Evolutionary conservation across 495 filamentous ascomycete genomes (phyloP).

Genomic region (Aspergillus ostianus): DNA sequence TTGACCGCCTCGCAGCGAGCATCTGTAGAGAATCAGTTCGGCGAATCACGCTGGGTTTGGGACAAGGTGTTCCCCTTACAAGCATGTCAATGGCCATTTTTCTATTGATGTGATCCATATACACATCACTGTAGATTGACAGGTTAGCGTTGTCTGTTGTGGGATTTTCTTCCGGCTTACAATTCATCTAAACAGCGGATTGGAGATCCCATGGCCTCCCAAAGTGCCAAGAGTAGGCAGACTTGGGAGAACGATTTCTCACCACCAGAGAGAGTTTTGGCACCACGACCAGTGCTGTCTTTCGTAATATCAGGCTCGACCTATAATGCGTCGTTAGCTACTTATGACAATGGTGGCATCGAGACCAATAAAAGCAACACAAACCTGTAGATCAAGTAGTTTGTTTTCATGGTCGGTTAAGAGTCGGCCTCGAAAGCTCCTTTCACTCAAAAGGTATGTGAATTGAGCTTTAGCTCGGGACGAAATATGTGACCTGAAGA

Average conservation of each 20-base stretch:
- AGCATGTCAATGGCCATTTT: constrained; percentile 95
- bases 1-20: constrained; percentile 74
- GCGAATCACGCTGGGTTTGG: background rate
- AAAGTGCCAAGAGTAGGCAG: constrained; percentile 85
- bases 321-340: constrained; percentile 27
- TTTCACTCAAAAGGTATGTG: constrained; percentile 79
- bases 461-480: constrained; percentile 82
- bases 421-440: constrained; percentile 81
- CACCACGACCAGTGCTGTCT: constrained; percentile 67
- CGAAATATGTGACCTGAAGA: constrained; percentile 81
- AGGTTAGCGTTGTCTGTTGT: constrained; percentile 19
- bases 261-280: constrained; percentile 89
- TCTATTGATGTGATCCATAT: constrained; percentile 97
- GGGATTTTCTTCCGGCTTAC: constrained; percentile 34
- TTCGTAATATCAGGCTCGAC: constrained; percentile 77
- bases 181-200: constrained; percentile 97
- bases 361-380: constrained; percentile 3
- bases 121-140: constrained; percentile 69
- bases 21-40: constrained; percentile 53
- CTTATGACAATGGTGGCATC: background rate
- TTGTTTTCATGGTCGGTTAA: constrained; percentile 72
- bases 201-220: constrained; percentile 97
- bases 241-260: constrained; percentile 98
- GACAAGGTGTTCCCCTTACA: constrained; percentile 44
- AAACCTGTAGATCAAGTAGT: constrained; percentile 71